Base-by-base conservation (phyloP, 1,284 basidiomycete genomes). In the Pseudozyma sp. region DNA sequence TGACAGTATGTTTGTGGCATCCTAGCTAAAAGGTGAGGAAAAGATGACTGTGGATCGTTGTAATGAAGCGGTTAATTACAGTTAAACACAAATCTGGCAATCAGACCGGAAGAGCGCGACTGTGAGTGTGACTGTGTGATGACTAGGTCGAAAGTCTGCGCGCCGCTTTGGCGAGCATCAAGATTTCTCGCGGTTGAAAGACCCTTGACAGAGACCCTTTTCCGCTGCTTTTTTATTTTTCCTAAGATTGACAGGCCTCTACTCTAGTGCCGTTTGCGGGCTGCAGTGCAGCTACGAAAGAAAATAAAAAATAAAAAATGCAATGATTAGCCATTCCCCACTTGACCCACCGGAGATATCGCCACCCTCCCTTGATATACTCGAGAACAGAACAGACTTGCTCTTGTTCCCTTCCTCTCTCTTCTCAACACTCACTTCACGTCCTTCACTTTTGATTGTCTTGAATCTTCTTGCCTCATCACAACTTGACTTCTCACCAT, bases 281-380 rank as follows among this genome's bases (percentile, higher is more conserved):
- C 25, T 31, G 25, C 25, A 31, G 6, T 31, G 25, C 25, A 31
- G 25, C 25, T 31, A 31, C 25, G n/a, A n/a, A n/a, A n/a, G n/a
- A n/a, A n/a, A 31, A 6, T 31, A 31, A 31, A 31, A 31, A 31
- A 31, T 3, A 31, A 31, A 31, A 31, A 31, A 31, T 31, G 25
- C 25, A 31, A 31, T 31, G 25, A 31, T 31, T 31, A 31, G 25
- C 25, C 25, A 31, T 31, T 31, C 25, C 25, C 25, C 25, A 31
- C 25, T 44, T 16, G 45, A 48, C 43, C 43, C 45, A 57, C 55
- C 40, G 43, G 34, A 52, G 45, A 44, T 42, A 38, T 31, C 50
- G 50, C 49, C 58, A 59, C 58, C 58, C 21, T 31, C 25, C 25
- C 25, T 31, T 25, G 35, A 59, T 59, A 59, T 59, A 59, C 50